These are phyloP conservation scores for Cystobasidiaceae sp. DNA, from an alignment of 1,284 basidiomycete species.

Conservation along the genomic window DNA sequence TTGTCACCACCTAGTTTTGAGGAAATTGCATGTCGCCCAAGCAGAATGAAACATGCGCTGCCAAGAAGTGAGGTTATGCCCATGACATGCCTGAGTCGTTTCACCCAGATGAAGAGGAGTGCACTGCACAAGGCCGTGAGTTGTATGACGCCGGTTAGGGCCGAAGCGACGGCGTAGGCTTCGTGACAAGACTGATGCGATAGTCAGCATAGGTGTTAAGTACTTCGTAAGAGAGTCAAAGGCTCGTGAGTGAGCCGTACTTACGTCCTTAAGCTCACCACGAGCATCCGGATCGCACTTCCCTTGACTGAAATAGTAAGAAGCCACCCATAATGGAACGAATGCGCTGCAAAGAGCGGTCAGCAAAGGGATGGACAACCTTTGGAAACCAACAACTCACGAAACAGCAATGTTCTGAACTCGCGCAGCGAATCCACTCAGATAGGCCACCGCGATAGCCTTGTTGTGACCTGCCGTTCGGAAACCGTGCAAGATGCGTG, in stretches of 20 bases:
- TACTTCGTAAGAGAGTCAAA: neutral
- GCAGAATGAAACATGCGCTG: conserved; percentile 11
- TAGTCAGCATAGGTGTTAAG: neutral
- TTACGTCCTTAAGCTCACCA: conserved; percentile 7
- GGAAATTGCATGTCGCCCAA: conserved; percentile 15
- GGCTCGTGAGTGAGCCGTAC: neutral
- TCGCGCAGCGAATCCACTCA: conserved; percentile 35
- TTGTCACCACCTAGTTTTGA: conserved; percentile 9
- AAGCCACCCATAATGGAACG: conserved; percentile 35
- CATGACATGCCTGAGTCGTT: conserved; percentile 7
- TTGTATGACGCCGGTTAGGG: conserved; percentile 35
- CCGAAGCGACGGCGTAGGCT: conserved; percentile 36
- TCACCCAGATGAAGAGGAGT: conserved; percentile 31
- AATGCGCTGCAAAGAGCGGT: conserved; percentile 29
- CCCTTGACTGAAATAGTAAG: conserved; percentile 14
- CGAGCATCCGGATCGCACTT: neutral
- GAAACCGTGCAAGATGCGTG: conserved; percentile 30
- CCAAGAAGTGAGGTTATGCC: conserved; percentile 27
- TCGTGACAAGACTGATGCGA: conserved; percentile 27
- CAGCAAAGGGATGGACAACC: neutral
- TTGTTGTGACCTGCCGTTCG: conserved; percentile 14
- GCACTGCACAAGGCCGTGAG: conserved; percentile 37
- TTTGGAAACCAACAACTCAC: neutral
- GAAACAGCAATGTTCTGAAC: conserved; percentile 19
- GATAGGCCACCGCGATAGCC: conserved; percentile 30